These are phyloP conservation scores for Xylariaceae sp. DNA, from an alignment of 2,329 filamentous ascomycete species.

Conservation along the genomic window DNA sequence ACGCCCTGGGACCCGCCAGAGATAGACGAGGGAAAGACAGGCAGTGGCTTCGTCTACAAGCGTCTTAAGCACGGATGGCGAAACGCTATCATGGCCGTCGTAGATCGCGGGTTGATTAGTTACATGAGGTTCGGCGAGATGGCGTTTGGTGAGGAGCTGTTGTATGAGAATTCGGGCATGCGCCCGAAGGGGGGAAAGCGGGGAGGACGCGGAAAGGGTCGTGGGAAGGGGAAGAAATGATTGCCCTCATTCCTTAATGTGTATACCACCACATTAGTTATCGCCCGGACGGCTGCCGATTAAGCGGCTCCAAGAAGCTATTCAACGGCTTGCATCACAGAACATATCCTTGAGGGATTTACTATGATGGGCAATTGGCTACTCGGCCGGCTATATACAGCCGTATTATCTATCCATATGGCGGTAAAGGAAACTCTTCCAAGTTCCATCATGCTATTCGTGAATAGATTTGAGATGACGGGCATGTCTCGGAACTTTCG, in stretches of 20 bases:
- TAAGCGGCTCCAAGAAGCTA: neutral
- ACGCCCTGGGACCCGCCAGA: conserved; percentile 63
- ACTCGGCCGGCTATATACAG: too few species aligned
- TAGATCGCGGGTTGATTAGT: conserved; percentile 85
- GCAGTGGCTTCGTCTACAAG: conserved; percentile 54
- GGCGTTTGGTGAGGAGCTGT: conserved; percentile 68
- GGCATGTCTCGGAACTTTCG: too few species aligned
- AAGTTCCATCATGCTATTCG: too few species aligned
- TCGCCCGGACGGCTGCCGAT: too few species aligned
- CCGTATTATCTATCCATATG: too few species aligned
- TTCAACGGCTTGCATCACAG: neutral
- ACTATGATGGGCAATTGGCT: too few species aligned
- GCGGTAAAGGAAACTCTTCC: too few species aligned
- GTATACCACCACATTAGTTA: neutral
- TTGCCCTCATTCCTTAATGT: neutral
- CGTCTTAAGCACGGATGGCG: conserved; percentile 78
- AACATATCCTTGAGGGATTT: too few species aligned
- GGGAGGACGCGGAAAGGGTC: conserved; percentile 20
- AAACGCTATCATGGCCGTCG: conserved; percentile 79
- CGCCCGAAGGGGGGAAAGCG: conserved; percentile 26
- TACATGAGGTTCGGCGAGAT: conserved; percentile 78
- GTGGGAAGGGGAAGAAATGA: conserved; percentile 17
- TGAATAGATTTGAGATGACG: too few species aligned
- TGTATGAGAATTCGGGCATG: conserved; percentile 56
- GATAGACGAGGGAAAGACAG: conserved; percentile 41